Percentiles rank a stretch among this genome's conserved stretches.
Evolutionary conservation across 108 stramenopile genomes (phyloP).

Genomic region (Skeletonema menzelii): DNA sequence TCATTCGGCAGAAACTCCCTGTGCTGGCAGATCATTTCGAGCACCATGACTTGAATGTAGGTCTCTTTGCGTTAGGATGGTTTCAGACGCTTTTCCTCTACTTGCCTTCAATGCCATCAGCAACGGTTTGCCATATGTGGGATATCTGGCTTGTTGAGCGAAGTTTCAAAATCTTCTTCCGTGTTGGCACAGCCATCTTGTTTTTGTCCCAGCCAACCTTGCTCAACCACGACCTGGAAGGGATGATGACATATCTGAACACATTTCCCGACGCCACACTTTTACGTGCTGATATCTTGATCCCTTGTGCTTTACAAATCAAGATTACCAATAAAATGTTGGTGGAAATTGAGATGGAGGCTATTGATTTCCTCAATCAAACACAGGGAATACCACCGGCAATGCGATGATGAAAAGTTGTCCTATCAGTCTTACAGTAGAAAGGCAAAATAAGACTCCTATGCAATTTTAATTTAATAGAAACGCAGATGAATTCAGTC

Average conservation of each 20-base stretch:
- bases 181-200: slow-evolving; percentile 87
- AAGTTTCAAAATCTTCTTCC: slow-evolving; percentile 89
- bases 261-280: slow-evolving; percentile 92
- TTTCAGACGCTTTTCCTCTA: slow-evolving; percentile 91
- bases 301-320: slow-evolving; percentile 87
- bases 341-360: slow-evolving; percentile 71
- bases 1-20: slow-evolving; percentile 84
- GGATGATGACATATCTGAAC: slow-evolving; percentile 92
- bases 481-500: neutral
- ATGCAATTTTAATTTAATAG: neutral
- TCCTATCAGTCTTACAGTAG: neutral
- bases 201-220: slow-evolving; percentile 88
- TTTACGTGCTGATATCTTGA: slow-evolving; percentile 83
- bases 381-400: slow-evolving; percentile 1
- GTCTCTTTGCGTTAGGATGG: slow-evolving; percentile 90
- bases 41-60: slow-evolving; percentile 88
- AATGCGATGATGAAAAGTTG: slow-evolving; percentile 5
- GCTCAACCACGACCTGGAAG: slow-evolving; percentile 87
- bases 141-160: slow-evolving; percentile 93
- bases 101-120: slow-evolving; percentile 89
- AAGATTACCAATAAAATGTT: slow-evolving; percentile 90
- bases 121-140: slow-evolving; percentile 92
- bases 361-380: slow-evolving; percentile 32
- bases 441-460: no score
- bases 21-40: slow-evolving; percentile 90